Base-by-base conservation (phyloP, 805 yeast genomes). In the Zygosaccharomyces bailii region DNA sequence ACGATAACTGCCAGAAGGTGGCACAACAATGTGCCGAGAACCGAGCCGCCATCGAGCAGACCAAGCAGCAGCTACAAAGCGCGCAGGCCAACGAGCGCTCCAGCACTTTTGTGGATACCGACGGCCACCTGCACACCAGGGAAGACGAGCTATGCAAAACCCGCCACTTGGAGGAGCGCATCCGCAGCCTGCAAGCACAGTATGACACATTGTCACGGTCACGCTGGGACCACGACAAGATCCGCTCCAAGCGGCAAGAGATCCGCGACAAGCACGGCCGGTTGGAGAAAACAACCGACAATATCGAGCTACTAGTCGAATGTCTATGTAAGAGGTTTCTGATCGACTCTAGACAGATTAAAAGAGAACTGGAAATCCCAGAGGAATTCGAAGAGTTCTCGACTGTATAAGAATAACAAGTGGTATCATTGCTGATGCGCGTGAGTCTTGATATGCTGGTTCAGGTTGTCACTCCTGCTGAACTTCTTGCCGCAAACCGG, bases 401-500 rank as follows among this genome's bases (percentile, higher is more conserved):
- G n/a, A n/a, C 24, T 18, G 39, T 25, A 13, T 34, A 18, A 33
- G 17, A 34, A 37, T 27, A 37, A 17, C 31, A 34, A 42, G 37
- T 38, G 36, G 40, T 42, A 44, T 44, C 38, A 40, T 36, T 34
- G 43, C 37, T 44, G 49, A 36, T 48, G 52, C 30, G 60, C 55
- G 48, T 82, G 86, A 8, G 78, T 77, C 55, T 80, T 80, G 48
- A 80, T 71, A 60, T 82, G 88, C 59, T 82, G 87, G 34, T 76
- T 74, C 53, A 82, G 62, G 53, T 82, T 82, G 59, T 82, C 88
- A 17, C 80, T 72, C 52, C 88, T 67, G 47, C 85, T 79, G 53
- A 82, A 82, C 53, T 79, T 78, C 58, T 82, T 80, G 25, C 72
- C 73, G 56, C 88, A 82, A 17, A 76, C 68, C 7, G 69, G 67